Evolutionary conservation across 768 basidiomycete species (phyloP).

Genomic region (Leucocoprinus leucothites): DNA sequence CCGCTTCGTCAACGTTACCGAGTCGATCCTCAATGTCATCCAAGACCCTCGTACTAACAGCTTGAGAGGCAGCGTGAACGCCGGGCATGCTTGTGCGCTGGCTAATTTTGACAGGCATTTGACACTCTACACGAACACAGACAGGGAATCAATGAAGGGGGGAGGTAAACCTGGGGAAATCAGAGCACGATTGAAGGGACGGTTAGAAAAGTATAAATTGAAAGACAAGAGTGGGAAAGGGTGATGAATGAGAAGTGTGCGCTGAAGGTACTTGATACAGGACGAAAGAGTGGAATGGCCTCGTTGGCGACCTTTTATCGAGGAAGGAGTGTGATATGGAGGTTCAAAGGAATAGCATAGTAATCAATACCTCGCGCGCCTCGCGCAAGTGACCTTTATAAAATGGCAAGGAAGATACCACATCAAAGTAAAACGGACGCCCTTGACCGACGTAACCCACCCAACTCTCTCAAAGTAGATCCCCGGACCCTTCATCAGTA

Average conservation of each 20-base stretch:
- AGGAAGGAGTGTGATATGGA: neutral
- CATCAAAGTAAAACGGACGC: neutral
- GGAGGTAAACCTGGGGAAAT: too few species aligned
- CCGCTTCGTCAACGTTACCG: neutral
- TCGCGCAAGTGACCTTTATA: neutral
- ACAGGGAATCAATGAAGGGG: too few species aligned
- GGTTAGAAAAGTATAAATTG: too few species aligned
- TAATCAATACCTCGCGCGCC: neutral
- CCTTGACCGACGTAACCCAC: neutral
- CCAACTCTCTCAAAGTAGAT: neutral
- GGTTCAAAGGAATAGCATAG: neutral
- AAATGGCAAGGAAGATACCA: conserved; percentile 4
- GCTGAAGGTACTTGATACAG: neutral
- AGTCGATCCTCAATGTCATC: neutral
- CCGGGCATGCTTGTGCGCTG: neutral
- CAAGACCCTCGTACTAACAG: neutral
- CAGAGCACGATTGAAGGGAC: too few species aligned
- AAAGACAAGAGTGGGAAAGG: neutral
- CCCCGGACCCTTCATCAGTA: neutral
- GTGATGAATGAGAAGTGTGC: neutral
- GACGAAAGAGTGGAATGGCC: neutral
- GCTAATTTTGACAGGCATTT: neutral
- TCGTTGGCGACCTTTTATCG: conserved; percentile 5
- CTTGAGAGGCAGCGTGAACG: neutral
- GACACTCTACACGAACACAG: neutral